Percentiles rank a stretch among this genome's conserved stretches.
phyloP scores from a whole-genome alignment of 2,329 filamentous ascomycete species.

The Trichoderma sp. region DNA sequence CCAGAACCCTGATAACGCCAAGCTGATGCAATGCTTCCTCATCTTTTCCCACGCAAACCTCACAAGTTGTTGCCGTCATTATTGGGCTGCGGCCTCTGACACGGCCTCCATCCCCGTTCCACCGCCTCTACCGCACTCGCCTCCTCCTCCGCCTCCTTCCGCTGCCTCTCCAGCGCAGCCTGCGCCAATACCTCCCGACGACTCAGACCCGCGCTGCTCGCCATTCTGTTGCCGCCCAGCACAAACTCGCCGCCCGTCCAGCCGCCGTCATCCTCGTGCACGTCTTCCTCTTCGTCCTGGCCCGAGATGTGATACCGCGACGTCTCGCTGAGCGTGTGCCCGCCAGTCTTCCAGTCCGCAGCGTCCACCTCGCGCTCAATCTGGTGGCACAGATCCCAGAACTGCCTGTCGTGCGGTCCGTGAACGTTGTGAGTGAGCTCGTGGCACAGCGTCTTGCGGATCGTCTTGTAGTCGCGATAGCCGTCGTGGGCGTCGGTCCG shows the following conservation, averaged over 20 bases:
- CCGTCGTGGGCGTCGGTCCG: constrained; percentile 95
- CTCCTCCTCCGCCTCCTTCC: constrained; percentile 41
- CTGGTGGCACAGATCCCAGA: constrained; percentile 85
- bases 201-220: constrained; percentile 54
- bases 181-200: constrained; percentile 74
- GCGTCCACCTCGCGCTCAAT: constrained; percentile 85
- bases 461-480: constrained; percentile 88
- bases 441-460: constrained; percentile 90
- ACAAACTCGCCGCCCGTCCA: constrained; percentile 82
- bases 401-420: constrained; percentile 78
- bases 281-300: constrained; percentile 49
- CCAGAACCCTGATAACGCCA: constrained; percentile 17
- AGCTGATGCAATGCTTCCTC: neutral
- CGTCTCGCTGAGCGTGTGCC: constrained; percentile 66
- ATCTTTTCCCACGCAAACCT: neutral
- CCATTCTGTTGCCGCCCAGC: constrained; percentile 58
- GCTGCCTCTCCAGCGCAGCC: constrained; percentile 43
- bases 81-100: constrained; percentile 34
- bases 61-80: constrained; percentile 31
- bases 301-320: constrained; percentile 60
- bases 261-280: constrained; percentile 68
- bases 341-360: constrained; percentile 76
- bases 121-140: constrained; percentile 38
- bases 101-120: constrained; percentile 38
- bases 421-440: constrained; percentile 93